phyloP scores from a whole-genome alignment of 2,329 filamentous ascomycete genomes.

The Xylaria sp. region DNA sequence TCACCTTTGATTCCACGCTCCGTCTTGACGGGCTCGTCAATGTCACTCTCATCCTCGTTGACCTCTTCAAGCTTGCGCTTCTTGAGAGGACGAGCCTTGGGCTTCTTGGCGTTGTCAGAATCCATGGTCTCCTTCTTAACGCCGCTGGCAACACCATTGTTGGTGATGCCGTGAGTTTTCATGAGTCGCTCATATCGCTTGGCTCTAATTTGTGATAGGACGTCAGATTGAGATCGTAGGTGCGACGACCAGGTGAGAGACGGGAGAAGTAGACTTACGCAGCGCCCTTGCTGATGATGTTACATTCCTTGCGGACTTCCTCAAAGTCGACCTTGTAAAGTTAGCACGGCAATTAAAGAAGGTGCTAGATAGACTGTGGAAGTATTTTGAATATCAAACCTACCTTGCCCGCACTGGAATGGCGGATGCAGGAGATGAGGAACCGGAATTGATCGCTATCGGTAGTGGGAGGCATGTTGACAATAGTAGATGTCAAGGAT shows the following conservation, averaged over 20 bases:
- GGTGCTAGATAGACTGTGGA: not conserved
- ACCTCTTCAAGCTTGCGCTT: conserved; percentile 52
- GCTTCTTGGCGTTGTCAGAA: conserved; percentile 22
- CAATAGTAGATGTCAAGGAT: not conserved
- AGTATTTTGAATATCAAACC: conserved; percentile 30
- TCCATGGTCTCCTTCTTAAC: conserved; percentile 44
- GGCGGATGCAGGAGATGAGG: conserved; percentile 71
- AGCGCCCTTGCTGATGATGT: conserved; percentile 72
- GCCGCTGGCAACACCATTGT: conserved; percentile 43
- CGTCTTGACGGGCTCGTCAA: conserved; percentile 47
- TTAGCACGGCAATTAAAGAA: conserved; percentile 36
- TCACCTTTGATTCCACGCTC: conserved; percentile 47
- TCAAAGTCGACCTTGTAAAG: conserved; percentile 69
- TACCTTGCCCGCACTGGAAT: conserved; percentile 70
- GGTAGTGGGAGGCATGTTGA: conserved; percentile 57
- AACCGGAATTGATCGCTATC: conserved; percentile 72
- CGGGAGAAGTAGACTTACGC: conserved; percentile 64
- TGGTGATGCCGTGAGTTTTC: conserved; percentile 64
- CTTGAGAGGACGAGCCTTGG: conserved; percentile 44
- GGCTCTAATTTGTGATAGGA: conserved; percentile 56
- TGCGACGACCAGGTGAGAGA: not conserved
- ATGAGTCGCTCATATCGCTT: conserved; percentile 75
- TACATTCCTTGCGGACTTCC: conserved; percentile 71
- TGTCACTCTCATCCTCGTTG: conserved; percentile 49
- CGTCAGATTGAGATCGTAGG: conserved; percentile 1